A percentile compares a stretch with the other conserved stretches of the same genome.
phyloP scores from a whole-genome alignment of 2,329 filamentous ascomycete species.

The Myriosclerotinia duriaeana region DNA sequence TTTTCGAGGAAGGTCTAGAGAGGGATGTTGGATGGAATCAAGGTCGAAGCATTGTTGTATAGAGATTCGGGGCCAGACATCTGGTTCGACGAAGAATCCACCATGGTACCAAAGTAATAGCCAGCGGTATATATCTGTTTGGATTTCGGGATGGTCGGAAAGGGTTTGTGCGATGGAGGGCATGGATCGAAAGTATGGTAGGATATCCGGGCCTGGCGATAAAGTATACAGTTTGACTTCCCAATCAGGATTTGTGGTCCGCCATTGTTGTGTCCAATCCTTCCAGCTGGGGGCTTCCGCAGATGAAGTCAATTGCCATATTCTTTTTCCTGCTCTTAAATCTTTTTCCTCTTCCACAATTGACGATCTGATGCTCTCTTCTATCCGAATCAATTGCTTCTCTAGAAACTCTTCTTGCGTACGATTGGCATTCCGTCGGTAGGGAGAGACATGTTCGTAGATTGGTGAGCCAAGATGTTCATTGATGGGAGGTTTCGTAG shows the following conservation, averaged over 20 bases:
- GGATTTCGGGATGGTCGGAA: slow-evolving; percentile 20
- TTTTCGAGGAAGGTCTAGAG: neutral
- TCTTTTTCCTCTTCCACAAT: slow-evolving; percentile 17
- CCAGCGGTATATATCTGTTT: slow-evolving; percentile 29
- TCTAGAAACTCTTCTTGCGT: slow-evolving; percentile 29
- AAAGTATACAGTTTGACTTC: slow-evolving; percentile 24
- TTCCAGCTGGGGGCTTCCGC: slow-evolving; percentile 18
- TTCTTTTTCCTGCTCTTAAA: slow-evolving; percentile 25
- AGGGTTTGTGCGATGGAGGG: slow-evolving; percentile 26
- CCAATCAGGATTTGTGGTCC: slow-evolving; percentile 29
- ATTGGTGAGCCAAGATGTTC: slow-evolving; percentile 16
- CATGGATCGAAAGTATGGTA: slow-evolving; percentile 25
- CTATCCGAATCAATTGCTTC: slow-evolving; percentile 26
- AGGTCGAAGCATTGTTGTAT: slow-evolving; percentile 28
- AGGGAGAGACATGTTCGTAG: slow-evolving; percentile 32
- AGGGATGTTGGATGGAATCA: slow-evolving; percentile 8
- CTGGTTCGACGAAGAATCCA: slow-evolving; percentile 29
- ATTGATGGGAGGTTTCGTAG: neutral
- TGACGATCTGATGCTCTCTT: slow-evolving; percentile 18
- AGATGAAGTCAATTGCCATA: slow-evolving; percentile 31
- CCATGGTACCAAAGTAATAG: slow-evolving; percentile 34
- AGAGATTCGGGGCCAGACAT: slow-evolving; percentile 30
- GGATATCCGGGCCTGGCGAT: slow-evolving; percentile 22
- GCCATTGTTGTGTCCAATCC: slow-evolving; percentile 30
- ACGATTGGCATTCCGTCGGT: slow-evolving; percentile 26